Percentiles rank a stretch among this genome's conserved stretches.
These are phyloP conservation scores for Colletotrichum sidae DNA, from an alignment of 2,329 filamentous ascomycete species.

Conservation along the genomic window DNA sequence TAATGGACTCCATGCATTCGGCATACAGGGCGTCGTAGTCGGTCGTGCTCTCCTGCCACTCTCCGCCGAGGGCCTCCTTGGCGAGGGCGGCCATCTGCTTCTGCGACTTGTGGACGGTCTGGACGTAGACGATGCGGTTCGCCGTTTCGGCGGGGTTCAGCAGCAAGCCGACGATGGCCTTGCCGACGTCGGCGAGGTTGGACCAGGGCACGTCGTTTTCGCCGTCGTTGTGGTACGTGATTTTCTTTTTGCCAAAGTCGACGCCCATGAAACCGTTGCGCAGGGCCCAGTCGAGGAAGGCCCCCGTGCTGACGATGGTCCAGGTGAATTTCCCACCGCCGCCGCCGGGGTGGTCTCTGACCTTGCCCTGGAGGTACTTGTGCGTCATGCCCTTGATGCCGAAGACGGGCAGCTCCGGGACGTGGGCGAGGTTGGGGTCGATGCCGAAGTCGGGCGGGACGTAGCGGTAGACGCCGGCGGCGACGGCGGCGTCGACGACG, in stretches of 20 bases:
- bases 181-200: conserved; percentile 42
- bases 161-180: conserved; percentile 43
- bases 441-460: conserved; percentile 69
- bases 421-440: conserved; percentile 44
- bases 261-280: conserved; percentile 39
- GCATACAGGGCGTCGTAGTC: conserved; percentile 38
- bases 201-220: conserved; percentile 41
- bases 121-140: conserved; percentile 43
- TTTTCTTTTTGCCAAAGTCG: conserved; percentile 40
- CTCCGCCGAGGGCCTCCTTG: conserved; percentile 36
- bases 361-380: conserved; percentile 40
- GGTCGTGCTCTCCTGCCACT: conserved; percentile 38
- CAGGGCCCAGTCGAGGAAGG: conserved; percentile 47
- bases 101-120: conserved; percentile 40
- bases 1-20: conserved; percentile 36
- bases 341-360: conserved; percentile 34
- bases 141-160: conserved; percentile 43
- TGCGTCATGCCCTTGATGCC: conserved; percentile 35
- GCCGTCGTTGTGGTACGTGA: conserved; percentile 42
- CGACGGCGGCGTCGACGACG: conserved; percentile 66
- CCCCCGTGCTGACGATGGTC: conserved; percentile 44
- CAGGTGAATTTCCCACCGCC: conserved; percentile 40
- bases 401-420: conserved; percentile 38
- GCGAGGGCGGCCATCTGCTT: conserved; percentile 40
- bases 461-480: conserved; percentile 71